phyloP scores from a whole-genome alignment of 129 eudicot genomes.

The Saussurea involucrata region DNA sequence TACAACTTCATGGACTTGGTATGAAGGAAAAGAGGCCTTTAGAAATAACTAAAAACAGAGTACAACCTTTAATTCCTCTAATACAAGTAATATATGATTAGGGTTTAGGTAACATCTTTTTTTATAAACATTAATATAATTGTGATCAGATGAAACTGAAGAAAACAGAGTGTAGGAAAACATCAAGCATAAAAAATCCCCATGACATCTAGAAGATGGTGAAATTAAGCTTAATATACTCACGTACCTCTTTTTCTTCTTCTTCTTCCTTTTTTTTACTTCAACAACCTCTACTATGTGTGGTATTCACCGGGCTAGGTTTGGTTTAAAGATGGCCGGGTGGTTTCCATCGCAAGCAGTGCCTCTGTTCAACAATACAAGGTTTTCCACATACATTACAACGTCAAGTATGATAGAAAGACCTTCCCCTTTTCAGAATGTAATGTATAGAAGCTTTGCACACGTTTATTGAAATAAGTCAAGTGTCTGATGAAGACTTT shows the following conservation, averaged over 20 bases:
- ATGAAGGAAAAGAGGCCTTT: too few species aligned
- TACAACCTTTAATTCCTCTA: too few species aligned
- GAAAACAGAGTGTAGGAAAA: neutral
- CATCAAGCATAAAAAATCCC: neutral
- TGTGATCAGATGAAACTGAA: neutral
- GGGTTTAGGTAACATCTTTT: too few species aligned
- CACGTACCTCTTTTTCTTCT: neutral
- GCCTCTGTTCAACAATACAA: conserved; percentile 6
- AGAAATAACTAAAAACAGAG: too few species aligned
- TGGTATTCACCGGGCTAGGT: neutral
- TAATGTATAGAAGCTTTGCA: neutral
- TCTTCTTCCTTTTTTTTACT: neutral
- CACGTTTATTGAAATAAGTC: neutral
- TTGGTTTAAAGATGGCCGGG: neutral
- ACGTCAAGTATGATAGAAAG: neutral
- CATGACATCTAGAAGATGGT: neutral
- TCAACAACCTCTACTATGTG: neutral
- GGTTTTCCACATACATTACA: neutral
- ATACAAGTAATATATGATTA: too few species aligned
- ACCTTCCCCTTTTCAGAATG: neutral
- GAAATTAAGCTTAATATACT: neutral
- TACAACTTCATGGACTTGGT: too few species aligned
- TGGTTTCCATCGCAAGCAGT: neutral
- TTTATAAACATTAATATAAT: too few species aligned
- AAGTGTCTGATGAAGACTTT: neutral